Conservation (phyloP, 306 rosid species). For the Malus sieversii region DNA sequence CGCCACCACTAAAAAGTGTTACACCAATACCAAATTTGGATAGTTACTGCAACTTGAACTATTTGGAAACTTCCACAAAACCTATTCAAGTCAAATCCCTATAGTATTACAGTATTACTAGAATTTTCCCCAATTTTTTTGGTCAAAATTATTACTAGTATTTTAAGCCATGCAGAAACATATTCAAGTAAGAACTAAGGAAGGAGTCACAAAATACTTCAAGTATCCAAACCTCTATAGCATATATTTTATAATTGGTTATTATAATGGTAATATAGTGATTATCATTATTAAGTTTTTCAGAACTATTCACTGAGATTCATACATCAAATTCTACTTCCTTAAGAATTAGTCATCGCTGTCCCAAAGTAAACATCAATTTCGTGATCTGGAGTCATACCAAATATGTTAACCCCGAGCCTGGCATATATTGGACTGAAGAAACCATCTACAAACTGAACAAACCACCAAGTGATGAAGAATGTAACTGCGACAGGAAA, state of each 20-base stretch:
- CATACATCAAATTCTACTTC: neutral
- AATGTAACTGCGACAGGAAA: conserved; percentile 47
- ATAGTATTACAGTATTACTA: neutral
- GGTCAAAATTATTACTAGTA: neutral
- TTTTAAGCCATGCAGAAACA: neutral
- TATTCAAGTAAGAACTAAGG: neutral
- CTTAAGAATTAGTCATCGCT: neutral
- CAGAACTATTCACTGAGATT: neutral
- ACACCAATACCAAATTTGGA: neutral
- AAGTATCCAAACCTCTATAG: neutral
- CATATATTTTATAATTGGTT: neutral
- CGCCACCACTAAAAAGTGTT: neutral
- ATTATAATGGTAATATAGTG: neutral
- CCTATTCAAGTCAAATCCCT: neutral
- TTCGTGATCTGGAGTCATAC: conserved; percentile 16
- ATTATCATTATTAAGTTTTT: neutral
- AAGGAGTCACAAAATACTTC: neutral
- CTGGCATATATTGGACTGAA: conserved; percentile 43
- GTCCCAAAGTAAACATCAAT: neutral
- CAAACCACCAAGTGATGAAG: conserved; percentile 46
- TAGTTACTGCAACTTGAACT: neutral
- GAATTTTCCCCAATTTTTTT: neutral
- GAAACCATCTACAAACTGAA: conserved; percentile 41
- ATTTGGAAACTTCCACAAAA: neutral
- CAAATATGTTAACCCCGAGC: conserved; percentile 39